Evolutionary conservation across 345 rosid species (phyloP).

Genomic region (Raphanus raphanistrum): DNA sequence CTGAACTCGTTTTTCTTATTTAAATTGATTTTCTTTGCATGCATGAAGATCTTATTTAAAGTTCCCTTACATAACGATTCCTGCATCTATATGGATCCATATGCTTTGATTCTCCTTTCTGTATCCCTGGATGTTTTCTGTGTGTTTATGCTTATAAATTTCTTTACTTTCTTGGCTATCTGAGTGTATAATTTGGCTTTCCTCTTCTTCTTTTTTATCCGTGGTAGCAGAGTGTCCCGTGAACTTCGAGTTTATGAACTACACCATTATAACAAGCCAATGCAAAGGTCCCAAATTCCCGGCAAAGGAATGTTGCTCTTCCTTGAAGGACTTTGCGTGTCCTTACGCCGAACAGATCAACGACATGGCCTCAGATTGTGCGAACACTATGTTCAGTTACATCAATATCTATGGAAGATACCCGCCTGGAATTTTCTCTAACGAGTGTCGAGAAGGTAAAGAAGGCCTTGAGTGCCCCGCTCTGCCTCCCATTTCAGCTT

Average conservation of each 20-base stretch:
- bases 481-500: slow-evolving; percentile 27
- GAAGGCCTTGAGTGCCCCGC: slow-evolving; percentile 60
- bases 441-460: slow-evolving; percentile 53
- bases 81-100: background rate
- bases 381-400: slow-evolving; percentile 67
- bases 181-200: background rate
- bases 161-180: background rate
- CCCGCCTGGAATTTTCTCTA: slow-evolving; percentile 66
- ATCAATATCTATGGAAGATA: slow-evolving; percentile 59
- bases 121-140: background rate
- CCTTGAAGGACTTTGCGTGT: slow-evolving; percentile 66
- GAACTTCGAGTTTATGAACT: slow-evolving; percentile 63
- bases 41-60: background rate
- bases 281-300: slow-evolving; percentile 66
- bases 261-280: slow-evolving; percentile 47
- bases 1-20: background rate
- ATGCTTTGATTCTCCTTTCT: background rate
- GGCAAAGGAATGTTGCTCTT: slow-evolving; percentile 44
- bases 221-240: slow-evolving; percentile 56
- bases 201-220: background rate
- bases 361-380: slow-evolving; percentile 51
- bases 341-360: slow-evolving; percentile 49
- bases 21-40: background rate
- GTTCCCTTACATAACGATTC: background rate
- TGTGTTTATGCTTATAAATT: background rate